Percentiles rank a stretch among this genome's conserved stretches.
phyloP scores from a whole-genome alignment of 208 protist species.

The Lotmaria passim region DNA sequence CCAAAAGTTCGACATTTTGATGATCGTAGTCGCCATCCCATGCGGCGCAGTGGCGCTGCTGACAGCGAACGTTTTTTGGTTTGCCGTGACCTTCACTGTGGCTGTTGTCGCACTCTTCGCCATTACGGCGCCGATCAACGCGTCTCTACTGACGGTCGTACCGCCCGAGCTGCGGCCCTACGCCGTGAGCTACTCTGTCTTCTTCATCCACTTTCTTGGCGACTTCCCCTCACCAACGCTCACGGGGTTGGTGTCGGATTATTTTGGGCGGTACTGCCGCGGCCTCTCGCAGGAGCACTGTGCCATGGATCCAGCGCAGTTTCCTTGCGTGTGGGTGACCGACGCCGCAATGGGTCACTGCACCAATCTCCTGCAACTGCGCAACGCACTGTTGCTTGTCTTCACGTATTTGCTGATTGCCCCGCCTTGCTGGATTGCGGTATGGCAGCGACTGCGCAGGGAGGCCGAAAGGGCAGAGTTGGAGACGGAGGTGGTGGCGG shows the following conservation, averaged over 20 bases:
- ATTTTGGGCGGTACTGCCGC: constrained; percentile 49
- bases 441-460: constrained; percentile 45
- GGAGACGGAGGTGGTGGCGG: not conserved
- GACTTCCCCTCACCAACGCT: constrained; percentile 91
- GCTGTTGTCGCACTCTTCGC: constrained; percentile 73
- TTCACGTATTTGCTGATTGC: constrained; percentile 57
- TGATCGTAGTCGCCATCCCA: constrained; percentile 58
- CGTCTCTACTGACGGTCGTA: constrained; percentile 70
- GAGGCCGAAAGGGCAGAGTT: not conserved
- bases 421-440: constrained; percentile 57
- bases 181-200: constrained; percentile 85
- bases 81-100: constrained; percentile 46
- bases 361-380: constrained; percentile 60
- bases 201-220: constrained; percentile 87
- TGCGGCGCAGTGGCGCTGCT: constrained; percentile 53
- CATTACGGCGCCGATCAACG: constrained; percentile 84
- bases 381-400: constrained; percentile 72
- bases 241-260: constrained; percentile 70
- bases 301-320: not conserved
- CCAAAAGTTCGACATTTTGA: constrained; percentile 52
- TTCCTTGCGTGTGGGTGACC: constrained; percentile 57
- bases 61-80: constrained; percentile 28
- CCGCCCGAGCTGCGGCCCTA: constrained; percentile 71
- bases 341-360: constrained; percentile 41
- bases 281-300: not conserved